These are phyloP conservation scores for Metarhizium humberi DNA, from an alignment of 2,329 filamentous ascomycete genomes.

Conservation along the genomic window DNA sequence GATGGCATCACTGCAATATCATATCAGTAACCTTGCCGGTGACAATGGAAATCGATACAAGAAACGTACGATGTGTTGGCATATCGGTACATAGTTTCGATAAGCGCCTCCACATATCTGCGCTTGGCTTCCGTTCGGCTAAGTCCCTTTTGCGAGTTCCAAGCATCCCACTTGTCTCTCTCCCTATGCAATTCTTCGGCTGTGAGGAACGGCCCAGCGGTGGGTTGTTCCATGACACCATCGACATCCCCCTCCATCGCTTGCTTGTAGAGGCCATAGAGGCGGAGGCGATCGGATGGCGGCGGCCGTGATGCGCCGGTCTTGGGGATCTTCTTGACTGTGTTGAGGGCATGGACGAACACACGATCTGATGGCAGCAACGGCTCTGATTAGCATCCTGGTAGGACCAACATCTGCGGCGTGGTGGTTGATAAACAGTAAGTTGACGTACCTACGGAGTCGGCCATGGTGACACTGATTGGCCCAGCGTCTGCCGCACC, in stretches of 20 bases:
- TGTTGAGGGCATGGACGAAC: conserved; percentile 97
- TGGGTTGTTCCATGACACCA: conserved; percentile 81
- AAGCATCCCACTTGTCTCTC: conserved; percentile 80
- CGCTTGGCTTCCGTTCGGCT: conserved; percentile 88
- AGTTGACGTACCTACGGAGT: conserved; percentile 27
- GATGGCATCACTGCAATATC: conserved; percentile 54
- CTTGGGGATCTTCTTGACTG: conserved; percentile 93
- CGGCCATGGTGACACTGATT: conserved; percentile 19
- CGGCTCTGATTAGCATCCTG: not conserved
- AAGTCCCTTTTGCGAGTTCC: conserved; percentile 79
- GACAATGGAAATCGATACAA: not conserved
- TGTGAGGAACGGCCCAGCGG: conserved; percentile 34
- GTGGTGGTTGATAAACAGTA: not conserved
- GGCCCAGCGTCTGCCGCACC: not conserved
- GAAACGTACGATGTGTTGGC: conserved; percentile 66
- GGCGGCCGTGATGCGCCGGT: conserved; percentile 87
- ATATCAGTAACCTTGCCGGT: not conserved
- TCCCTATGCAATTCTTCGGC: conserved; percentile 48
- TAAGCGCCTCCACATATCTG: conserved; percentile 85
- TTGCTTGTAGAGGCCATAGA: conserved; percentile 98
- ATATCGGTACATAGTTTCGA: conserved; percentile 95
- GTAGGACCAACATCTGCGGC: not conserved
- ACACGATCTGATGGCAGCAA: conserved; percentile 63
- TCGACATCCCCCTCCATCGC: conserved; percentile 98
- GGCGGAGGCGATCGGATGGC: conserved; percentile 70